Base-by-base conservation (phyloP, 2,329 filamentous ascomycete species). In the Sphaerulina musiva region DNA sequence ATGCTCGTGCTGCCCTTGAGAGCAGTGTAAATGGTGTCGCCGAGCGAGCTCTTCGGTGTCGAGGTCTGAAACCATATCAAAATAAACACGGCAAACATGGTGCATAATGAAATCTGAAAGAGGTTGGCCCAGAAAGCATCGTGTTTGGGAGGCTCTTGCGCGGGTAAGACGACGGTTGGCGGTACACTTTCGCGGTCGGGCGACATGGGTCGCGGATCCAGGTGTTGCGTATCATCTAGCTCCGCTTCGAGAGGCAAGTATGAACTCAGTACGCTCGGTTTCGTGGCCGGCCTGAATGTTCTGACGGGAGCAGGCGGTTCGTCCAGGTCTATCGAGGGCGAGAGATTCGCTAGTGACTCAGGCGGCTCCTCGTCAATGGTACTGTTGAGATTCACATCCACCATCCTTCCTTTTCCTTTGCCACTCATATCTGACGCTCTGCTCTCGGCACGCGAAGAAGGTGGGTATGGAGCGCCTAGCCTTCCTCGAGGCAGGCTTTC, bases 1-100 rank as follows among this genome's bases (percentile, higher is more conserved):
- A 97, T 85, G 66, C 93, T 85, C 66, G 95, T 93, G 0, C 91
- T 96, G 48, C 84, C 83, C 63, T 87, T 85, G 36, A 98, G 74
- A 4, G 89, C 90, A 11, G 87, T 89, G 71, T 98, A 98, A 55
- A 98, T 89, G 1, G 92, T 96, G 70, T 98, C 93, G 11, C 91
- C 92, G 53, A 95, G 80, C 1, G 86, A 85, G 56, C 80, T 80
- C 66, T 87, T 87, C 4, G 87, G 85, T 0, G 84, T 76, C 14
- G 87, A 83, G 1, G 92, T 97, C 68, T 97, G 89, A 40, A 98
- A 78, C 76, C 87, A 95, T 23, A 95, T 86, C 11, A 98, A 78
- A 59, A 95, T 84, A 65, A 90, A 95, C 0, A 90, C 92, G 10
- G 92, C 87, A 65, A 97, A 81, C 66, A 97, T 80, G 39, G 86